Evolutionary conservation across 441 rosid species (phyloP).

Genomic region (Euphorbia celastroides): DNA sequence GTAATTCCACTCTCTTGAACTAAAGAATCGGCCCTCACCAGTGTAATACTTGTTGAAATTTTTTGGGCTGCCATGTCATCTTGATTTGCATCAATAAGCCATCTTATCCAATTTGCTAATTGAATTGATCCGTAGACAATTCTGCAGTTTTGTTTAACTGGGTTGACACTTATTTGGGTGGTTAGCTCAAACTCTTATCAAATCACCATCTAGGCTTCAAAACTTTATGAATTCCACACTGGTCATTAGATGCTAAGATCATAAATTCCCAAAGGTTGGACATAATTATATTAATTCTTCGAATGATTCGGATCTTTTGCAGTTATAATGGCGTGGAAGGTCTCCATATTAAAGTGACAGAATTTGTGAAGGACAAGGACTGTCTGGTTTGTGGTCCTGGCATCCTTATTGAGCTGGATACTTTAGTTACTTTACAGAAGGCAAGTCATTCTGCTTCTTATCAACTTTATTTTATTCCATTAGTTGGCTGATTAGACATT

Average conservation of each 20-base stretch:
- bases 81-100: background rate
- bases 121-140: background rate
- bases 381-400: conserved; percentile 96
- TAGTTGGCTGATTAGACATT: conserved; percentile 2
- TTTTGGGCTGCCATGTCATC: background rate
- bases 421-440: conserved; percentile 67
- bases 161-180: background rate
- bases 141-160: conserved; percentile 1
- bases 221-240: background rate
- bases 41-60: background rate
- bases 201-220: background rate
- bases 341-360: conserved; percentile 79
- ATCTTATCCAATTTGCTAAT: background rate
- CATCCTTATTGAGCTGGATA: conserved; percentile 68
- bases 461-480: background rate
- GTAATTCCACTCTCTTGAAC: too few species aligned
- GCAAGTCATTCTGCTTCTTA: conserved; percentile 30
- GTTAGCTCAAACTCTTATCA: background rate
- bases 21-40: too few species aligned
- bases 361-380: conserved; percentile 68
- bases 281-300: background rate
- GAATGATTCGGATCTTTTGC: conserved; percentile 16
- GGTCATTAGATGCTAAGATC: background rate
- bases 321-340: conserved; percentile 89
- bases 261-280: background rate